Evolutionary conservation across 2,329 filamentous ascomycete species (phyloP).

Genomic region (Aspergillus ibericus): DNA sequence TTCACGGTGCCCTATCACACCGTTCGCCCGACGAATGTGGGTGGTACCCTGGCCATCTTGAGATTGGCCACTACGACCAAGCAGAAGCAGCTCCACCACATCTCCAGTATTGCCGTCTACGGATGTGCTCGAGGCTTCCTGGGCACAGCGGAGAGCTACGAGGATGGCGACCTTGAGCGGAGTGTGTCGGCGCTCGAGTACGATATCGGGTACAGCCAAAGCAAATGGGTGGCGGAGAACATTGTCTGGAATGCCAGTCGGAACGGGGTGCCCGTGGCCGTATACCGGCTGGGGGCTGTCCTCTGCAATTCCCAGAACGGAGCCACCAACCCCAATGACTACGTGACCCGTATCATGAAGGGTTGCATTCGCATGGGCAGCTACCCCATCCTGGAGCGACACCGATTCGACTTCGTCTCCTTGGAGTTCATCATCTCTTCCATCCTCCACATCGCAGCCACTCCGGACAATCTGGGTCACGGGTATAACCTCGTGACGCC

Average conservation of each 20-base stretch:
- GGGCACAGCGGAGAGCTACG: not conserved
- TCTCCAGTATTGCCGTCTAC: not conserved
- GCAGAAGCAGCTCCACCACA: not conserved
- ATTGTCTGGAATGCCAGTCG: constrained; percentile 18
- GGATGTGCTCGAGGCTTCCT: not conserved
- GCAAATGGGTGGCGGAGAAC: constrained; percentile 22
- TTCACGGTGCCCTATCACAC: not conserved
- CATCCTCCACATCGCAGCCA: constrained; percentile 14
- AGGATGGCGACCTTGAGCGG: not conserved
- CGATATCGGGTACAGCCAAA: constrained; percentile 20
- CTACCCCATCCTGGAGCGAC: constrained; percentile 14
- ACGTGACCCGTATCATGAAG: constrained; percentile 17
- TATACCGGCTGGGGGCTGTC: constrained; percentile 22
- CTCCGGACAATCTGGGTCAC: constrained; percentile 12
- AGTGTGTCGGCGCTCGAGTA: not conserved
- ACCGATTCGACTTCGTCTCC: constrained; percentile 15
- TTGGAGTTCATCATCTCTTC: constrained; percentile 18
- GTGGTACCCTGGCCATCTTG: not conserved
- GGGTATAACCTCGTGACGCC: constrained; percentile 21
- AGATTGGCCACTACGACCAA: not conserved
- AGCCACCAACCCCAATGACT: constrained; percentile 16
- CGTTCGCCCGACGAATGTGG: not conserved
- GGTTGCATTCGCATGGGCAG: constrained; percentile 14
- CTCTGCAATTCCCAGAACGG: constrained; percentile 19
- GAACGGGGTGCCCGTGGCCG: constrained; percentile 19